These are phyloP conservation scores for Arthrobotrys sinensis DNA, from an alignment of 2,329 filamentous ascomycete genomes.

Conservation along the genomic window DNA sequence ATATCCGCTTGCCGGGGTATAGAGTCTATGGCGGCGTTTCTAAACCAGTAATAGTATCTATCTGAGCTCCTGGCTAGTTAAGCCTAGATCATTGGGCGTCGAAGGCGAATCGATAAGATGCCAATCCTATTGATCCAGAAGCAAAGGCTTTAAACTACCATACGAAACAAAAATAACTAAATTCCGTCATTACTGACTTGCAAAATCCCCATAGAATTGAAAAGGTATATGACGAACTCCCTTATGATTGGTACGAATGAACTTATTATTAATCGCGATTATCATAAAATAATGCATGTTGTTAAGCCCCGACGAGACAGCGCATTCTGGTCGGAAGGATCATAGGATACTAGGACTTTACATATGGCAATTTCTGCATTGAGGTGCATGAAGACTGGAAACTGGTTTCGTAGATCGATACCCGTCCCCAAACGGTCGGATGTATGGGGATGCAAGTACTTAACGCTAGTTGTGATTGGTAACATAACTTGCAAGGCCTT, in stretches of 20 bases:
- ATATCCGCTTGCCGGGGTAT: background rate
- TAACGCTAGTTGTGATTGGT: too few species aligned
- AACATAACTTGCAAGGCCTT: too few species aligned
- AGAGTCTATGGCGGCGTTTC: background rate
- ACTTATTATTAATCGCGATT: constrained; percentile 1
- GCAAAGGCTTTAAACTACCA: too few species aligned
- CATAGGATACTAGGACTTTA: background rate
- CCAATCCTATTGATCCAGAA: background rate
- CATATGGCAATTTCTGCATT: constrained; percentile 8
- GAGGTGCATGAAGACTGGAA: background rate
- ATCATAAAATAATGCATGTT: background rate
- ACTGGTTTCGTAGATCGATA: background rate
- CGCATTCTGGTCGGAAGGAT: constrained; percentile 11
- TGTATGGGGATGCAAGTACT: background rate
- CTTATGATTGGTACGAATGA: background rate
- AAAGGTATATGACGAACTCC: background rate
- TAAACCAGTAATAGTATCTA: background rate
- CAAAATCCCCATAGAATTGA: background rate
- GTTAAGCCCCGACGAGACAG: background rate
- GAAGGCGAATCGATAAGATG: background rate
- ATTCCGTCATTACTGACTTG: background rate
- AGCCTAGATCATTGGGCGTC: background rate
- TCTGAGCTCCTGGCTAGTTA: background rate
- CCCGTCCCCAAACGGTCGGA: background rate
- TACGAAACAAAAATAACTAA: too few species aligned